Conservation (phyloP, 495 filamentous ascomycete genomes). For the Aspergillus avenaceus region DNA sequence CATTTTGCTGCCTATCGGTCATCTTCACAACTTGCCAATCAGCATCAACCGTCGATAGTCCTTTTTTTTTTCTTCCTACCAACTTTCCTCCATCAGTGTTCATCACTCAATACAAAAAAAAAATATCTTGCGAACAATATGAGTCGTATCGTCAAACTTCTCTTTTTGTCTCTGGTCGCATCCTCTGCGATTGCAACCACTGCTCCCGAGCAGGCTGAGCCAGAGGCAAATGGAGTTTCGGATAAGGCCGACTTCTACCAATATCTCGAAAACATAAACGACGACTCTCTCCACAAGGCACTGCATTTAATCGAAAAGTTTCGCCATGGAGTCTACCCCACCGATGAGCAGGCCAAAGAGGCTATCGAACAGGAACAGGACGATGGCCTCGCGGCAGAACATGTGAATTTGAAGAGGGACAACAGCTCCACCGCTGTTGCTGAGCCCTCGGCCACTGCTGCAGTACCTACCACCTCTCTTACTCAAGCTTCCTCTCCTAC, state of each 20-base stretch:
- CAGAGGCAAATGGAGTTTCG: conserved; percentile 4
- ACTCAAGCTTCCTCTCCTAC: conserved; percentile 26
- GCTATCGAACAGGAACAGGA: conserved; percentile 43
- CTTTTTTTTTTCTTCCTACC: conserved; percentile 5
- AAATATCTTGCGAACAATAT: not conserved
- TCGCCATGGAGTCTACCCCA: conserved; percentile 47
- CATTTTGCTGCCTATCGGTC: not conserved
- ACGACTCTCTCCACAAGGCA: conserved; percentile 42
- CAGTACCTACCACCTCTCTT: not conserved
- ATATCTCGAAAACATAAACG: conserved; percentile 13
- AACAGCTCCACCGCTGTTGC: conserved; percentile 26
- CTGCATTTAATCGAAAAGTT: conserved; percentile 49
- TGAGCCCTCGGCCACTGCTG: conserved; percentile 9
- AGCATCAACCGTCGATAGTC: not conserved
- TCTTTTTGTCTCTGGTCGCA: conserved; percentile 24
- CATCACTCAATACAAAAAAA: not conserved
- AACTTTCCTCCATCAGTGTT: not conserved
- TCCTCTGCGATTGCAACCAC: conserved; percentile 21
- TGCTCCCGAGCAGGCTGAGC: conserved; percentile 6
- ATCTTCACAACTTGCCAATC: not conserved
- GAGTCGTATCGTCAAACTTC: conserved; percentile 20
- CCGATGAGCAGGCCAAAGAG: conserved; percentile 43
- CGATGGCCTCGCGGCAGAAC: conserved; percentile 38
- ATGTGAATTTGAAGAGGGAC: conserved; percentile 42
- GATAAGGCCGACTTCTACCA: conserved; percentile 7